Base-by-base conservation (phyloP, 805 yeast genomes). In the Hanseniaspora nectarophila region DNA sequence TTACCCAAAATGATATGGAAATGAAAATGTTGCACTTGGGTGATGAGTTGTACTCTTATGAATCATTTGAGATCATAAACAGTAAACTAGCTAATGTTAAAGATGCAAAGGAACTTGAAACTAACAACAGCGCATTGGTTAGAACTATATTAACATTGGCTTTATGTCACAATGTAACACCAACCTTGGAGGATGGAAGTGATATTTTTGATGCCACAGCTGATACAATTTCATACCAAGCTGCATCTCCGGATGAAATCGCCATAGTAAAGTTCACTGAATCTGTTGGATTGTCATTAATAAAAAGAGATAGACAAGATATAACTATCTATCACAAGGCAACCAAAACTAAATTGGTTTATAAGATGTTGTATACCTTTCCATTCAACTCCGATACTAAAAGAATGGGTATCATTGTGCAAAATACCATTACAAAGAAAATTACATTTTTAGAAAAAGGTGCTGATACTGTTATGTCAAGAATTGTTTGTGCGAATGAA, bases 1-100 rank as follows among this genome's bases (percentile, higher is more conserved):
- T 92, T 58, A 92, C 99, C 4, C 97, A 90, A 65, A 92, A 92
- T 64, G 98, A 94, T 63, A 92, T 92, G 99, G 95, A 87, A 61
- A 71, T 92, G 75, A 87, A 86, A 59, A 90, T 89, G 64, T 71
- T 92, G 42, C 97, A 94, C 64, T 70, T 94, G 32, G 99, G 98
- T 5, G 75, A 90, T 0, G 94, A 90, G 13, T 84, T 96, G 12
- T 92, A 88, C 62, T 87, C 95, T 8, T 85, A 85, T 32, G 97
- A 92, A 60, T 79, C 95, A 0, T 76, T 92, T 78, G 97, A 90
- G 64, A 80, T 89, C 39, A 95, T 92, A 2, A 68, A 78, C 2
- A 85, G 80, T 43, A 43, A 52, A 21, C 18, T 47, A 21, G 18
- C 44, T 1, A 56, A 23, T 16, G 42, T 56, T 7, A 54, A 54